These are phyloP conservation scores for Xylaria sp. DNA, from an alignment of 2,329 filamentous ascomycete species.

Conservation along the genomic window DNA sequence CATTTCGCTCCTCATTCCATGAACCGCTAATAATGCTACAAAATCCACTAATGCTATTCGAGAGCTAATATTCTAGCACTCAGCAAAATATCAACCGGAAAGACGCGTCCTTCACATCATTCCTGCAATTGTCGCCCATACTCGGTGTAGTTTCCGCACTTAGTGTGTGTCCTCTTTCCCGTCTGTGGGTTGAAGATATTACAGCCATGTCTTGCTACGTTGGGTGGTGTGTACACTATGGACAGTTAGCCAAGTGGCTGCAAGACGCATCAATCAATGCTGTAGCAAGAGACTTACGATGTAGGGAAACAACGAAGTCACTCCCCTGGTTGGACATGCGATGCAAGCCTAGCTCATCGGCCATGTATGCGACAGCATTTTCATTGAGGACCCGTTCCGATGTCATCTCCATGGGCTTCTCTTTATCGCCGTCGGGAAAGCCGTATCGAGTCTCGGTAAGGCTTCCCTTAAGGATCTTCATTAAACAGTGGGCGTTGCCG, in stretches of 20 bases:
- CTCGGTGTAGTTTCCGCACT: conserved; percentile 76
- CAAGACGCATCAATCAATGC: not conserved
- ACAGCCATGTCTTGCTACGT: conserved; percentile 84
- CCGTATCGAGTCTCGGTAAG: conserved; percentile 84
- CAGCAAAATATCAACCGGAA: conserved; percentile 8
- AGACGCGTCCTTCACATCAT: conserved; percentile 10
- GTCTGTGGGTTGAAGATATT: conserved; percentile 82
- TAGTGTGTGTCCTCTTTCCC: conserved; percentile 75
- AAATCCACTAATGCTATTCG: conserved; percentile 28
- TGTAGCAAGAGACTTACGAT: conserved; percentile 62
- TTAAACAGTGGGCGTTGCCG: conserved; percentile 88
- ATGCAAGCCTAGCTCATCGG: conserved; percentile 88
- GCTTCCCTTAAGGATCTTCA: conserved; percentile 84
- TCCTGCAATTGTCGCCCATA: conserved; percentile 63
- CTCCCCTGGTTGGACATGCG: conserved; percentile 79
- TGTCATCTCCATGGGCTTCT: conserved; percentile 69
- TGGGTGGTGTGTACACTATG: conserved; percentile 84
- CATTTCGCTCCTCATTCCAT: conserved; percentile 1
- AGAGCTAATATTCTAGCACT: conserved; percentile 30
- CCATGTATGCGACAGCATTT: conserved; percentile 89
- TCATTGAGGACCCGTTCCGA: conserved; percentile 74
- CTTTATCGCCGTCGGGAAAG: conserved; percentile 68
- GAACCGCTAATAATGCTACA: conserved; percentile 5
- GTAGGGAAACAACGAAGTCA: conserved; percentile 84
- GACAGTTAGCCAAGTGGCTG: conserved; percentile 42